Conservation (phyloP, 2,329 filamentous ascomycete genomes). For the Ascochyta lentis region DNA sequence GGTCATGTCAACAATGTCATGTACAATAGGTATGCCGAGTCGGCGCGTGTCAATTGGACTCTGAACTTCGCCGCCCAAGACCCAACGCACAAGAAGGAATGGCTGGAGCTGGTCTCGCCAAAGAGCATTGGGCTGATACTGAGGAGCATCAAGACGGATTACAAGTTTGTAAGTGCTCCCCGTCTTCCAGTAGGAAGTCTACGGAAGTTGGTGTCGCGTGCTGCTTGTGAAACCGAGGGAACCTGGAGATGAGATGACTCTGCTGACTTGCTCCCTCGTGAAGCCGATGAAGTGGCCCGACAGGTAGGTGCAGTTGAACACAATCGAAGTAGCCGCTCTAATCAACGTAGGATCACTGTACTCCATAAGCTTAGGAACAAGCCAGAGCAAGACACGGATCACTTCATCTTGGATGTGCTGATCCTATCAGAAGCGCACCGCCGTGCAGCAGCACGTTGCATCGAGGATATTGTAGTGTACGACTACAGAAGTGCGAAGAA, state of each 20-base stretch:
- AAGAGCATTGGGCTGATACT: conserved; percentile 76
- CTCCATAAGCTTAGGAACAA: conserved; percentile 74
- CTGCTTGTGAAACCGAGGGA: conserved; percentile 4
- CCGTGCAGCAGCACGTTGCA: conserved; percentile 73
- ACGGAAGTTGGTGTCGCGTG: conserved; percentile 7
- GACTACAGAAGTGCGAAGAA: conserved; percentile 70
- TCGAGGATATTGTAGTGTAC: conserved; percentile 81
- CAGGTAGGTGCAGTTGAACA: conserved; percentile 38
- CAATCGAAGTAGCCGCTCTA: not conserved
- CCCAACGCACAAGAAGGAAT: conserved; percentile 65
- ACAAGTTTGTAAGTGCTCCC: conserved; percentile 75
- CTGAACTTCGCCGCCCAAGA: conserved; percentile 72
- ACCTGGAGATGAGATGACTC: not conserved
- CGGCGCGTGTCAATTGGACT: conserved; percentile 79
- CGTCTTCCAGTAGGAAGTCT: conserved; percentile 3
- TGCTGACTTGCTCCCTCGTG: conserved; percentile 13
- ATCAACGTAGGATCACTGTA: conserved; percentile 67
- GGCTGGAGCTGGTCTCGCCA: conserved; percentile 73
- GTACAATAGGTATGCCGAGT: conserved; percentile 85
- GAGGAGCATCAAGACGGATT: conserved; percentile 79
- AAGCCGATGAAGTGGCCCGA: conserved; percentile 82
- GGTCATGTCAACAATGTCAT: conserved; percentile 87
- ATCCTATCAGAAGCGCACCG: conserved; percentile 79
- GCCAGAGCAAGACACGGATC: conserved; percentile 58
- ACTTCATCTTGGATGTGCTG: conserved; percentile 66